phyloP scores from a whole-genome alignment of 768 basidiomycete genomes.

The Hortiboletus flavorubellus region DNA sequence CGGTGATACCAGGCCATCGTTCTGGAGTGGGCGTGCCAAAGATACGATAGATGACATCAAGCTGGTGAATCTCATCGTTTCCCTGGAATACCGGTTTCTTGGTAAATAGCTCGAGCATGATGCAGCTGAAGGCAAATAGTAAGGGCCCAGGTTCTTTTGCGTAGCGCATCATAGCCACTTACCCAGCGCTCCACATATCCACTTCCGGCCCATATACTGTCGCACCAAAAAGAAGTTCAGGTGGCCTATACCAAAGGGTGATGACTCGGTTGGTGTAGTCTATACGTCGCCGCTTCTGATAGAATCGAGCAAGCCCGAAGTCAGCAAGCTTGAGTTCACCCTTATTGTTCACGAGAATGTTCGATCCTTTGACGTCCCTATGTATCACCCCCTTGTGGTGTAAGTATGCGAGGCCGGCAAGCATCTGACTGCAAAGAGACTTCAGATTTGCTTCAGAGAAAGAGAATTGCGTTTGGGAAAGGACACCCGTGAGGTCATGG shows the following conservation, averaged over 20 bases:
- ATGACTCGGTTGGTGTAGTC: constrained; percentile 99
- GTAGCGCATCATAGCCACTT: constrained; percentile 5
- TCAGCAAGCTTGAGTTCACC: constrained; percentile 96
- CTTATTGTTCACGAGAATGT: constrained; percentile 87
- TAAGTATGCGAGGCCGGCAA: constrained; percentile 89
- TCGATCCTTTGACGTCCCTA: constrained; percentile 98
- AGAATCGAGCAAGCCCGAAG: constrained; percentile 96
- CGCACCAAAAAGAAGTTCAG: constrained; percentile 91
- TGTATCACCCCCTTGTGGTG: constrained; percentile 97
- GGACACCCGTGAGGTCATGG: constrained; percentile 92
- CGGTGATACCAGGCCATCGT: constrained; percentile 78
- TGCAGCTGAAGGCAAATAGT: constrained; percentile 59
- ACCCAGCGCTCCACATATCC: constrained; percentile 99
- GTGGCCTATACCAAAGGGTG: constrained; percentile 97
- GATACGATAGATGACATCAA: constrained; percentile 88
- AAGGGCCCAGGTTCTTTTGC: background rate
- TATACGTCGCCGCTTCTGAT: constrained; percentile 81
- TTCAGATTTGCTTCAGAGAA: constrained; percentile 91
- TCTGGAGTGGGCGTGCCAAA: constrained; percentile 84
- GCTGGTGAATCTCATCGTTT: constrained; percentile 94
- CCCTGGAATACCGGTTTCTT: constrained; percentile 98
- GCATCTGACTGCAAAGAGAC: constrained; percentile 94
- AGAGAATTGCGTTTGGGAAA: constrained; percentile 84
- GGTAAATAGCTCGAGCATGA: constrained; percentile 96
- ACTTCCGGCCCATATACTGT: constrained; percentile 97